Evolutionary conservation across 169 alveolate genomes (phyloP).

Genomic region (Eimeria maxima): DNA sequence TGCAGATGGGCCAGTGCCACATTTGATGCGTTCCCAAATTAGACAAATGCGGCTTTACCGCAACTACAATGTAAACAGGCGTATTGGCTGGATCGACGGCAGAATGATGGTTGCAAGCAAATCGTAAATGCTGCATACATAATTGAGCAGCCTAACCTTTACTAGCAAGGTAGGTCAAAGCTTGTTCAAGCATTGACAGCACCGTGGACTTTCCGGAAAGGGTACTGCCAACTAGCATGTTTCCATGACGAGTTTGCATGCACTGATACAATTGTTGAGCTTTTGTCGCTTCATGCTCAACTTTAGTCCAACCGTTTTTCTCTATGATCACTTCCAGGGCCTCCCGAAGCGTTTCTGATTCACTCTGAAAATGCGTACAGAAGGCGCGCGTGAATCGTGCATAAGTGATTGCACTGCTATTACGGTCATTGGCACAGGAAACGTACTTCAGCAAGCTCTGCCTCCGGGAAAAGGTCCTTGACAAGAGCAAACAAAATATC

Average conservation of each 20-base stretch:
- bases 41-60: not conserved
- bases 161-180: slow-evolving; percentile 88
- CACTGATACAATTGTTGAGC: slow-evolving; percentile 94
- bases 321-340: slow-evolving; percentile 86
- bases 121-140: not conserved
- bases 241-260: slow-evolving; percentile 97
- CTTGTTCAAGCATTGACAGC: slow-evolving; percentile 89
- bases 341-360: slow-evolving; percentile 86
- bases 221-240: slow-evolving; percentile 98
- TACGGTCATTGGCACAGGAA: slow-evolving; percentile 89
- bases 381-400: not conserved
- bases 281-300: slow-evolving; percentile 83
- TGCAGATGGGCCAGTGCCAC: not conserved
- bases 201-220: slow-evolving; percentile 97
- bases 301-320: slow-evolving; percentile 84
- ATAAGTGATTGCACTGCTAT: not conserved
- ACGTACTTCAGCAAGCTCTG: slow-evolving; percentile 88
- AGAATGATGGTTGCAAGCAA: not conserved
- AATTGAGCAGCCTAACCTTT: slow-evolving; percentile 80
- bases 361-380: slow-evolving; percentile 56
- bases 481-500: slow-evolving; percentile 94
- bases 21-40: not conserved
- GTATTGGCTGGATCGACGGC: not conserved
- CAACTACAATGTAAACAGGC: not conserved
- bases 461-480: slow-evolving; percentile 95